Percentiles rank a stretch among this genome's conserved stretches.
Conservation (phyloP, 345 rosid genomes). For the Camelina hispida region DNA sequence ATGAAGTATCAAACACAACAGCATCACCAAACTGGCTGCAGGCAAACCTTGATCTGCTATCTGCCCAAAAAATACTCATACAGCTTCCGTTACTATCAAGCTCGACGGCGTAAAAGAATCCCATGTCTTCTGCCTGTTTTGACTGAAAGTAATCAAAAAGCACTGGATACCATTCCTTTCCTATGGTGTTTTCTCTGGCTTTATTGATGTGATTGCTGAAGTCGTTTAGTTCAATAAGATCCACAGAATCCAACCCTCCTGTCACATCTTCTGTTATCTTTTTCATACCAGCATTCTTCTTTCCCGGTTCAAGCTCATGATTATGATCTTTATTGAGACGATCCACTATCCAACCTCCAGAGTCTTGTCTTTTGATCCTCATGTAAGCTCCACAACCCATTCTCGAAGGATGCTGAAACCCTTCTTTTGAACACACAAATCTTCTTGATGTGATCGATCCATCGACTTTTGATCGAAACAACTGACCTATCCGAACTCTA, state of each 20-base stretch:
- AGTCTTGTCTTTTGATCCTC: conserved; percentile 84
- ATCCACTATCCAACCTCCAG: conserved; percentile 86
- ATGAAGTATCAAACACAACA: conserved; percentile 74
- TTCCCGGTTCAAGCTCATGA: conserved; percentile 65
- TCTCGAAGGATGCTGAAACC: conserved; percentile 91
- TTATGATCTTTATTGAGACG: conserved; percentile 78
- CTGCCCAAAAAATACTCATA: conserved; percentile 85
- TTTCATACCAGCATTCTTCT: conserved; percentile 53
- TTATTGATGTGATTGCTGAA: conserved; percentile 40
- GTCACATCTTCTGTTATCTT: conserved; percentile 61
- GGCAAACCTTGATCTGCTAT: conserved; percentile 80
- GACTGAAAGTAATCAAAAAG: conserved; percentile 78
- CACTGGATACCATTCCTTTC: conserved; percentile 70
- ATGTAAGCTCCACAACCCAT: conserved; percentile 95
- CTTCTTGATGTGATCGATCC: conserved; percentile 86
- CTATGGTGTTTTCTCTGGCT: conserved; percentile 57
- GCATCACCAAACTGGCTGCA: conserved; percentile 89
- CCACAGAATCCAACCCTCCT: conserved; percentile 56
- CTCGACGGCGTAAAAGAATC: conserved; percentile 79
- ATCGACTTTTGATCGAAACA: conserved; percentile 84
- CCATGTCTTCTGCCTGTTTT: conserved; percentile 77
- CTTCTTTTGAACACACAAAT: conserved; percentile 95
- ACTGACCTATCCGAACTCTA: conserved; percentile 82
- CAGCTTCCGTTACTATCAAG: conserved; percentile 64
- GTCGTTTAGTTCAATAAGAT: conserved; percentile 50